A percentile compares a stretch with the other conserved stretches of the same genome.
These are phyloP conservation scores for Allomyces macrogynus DNA, from an alignment of 192 early-diverging fungal genomes.

Conservation along the genomic window DNA sequence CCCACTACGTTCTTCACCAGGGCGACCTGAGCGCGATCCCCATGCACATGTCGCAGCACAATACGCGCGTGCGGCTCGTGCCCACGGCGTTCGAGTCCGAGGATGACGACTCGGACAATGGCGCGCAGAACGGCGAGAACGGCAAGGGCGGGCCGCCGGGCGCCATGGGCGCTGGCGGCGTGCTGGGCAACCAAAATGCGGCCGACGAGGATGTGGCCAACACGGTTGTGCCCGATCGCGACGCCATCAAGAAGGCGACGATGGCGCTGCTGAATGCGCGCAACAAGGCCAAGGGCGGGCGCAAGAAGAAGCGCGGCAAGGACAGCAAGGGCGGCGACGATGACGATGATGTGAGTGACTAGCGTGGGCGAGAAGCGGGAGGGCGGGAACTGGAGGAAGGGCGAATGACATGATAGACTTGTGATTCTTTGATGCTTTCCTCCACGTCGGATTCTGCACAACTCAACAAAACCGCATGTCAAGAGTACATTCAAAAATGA, in stretches of 20 bases:
- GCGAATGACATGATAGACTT: too few relatives aligned
- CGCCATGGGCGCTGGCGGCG: too few relatives aligned
- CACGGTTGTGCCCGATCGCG: constrained; percentile 34
- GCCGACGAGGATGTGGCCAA: constrained; percentile 32
- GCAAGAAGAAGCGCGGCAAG: constrained; percentile 28
- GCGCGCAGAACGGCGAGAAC: constrained; percentile 9
- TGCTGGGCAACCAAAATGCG: constrained; percentile 7
- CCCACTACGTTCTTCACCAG: constrained; percentile 2
- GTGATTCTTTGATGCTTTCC: too few relatives aligned
- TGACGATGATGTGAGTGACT: constrained; percentile 13
- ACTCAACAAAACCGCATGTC: too few relatives aligned
- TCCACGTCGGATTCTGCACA: too few relatives aligned
- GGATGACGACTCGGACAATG: constrained; percentile 20
- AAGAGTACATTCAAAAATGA: too few relatives aligned
- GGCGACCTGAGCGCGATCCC: constrained; percentile 17
- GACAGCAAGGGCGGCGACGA: constrained; percentile 15
- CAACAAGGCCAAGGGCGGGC: constrained; percentile 32
- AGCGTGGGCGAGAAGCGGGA: not conserved
- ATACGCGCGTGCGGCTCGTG: constrained; percentile 36
- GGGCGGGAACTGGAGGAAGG: too few relatives aligned
- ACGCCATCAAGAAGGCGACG: constrained; percentile 39
- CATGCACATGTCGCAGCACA: constrained; percentile 21
- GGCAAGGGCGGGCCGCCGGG: constrained; percentile 5
- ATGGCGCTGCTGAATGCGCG: constrained; percentile 33
- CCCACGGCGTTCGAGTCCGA: constrained; percentile 27